Base-by-base conservation (phyloP, 148 eudicot species). In the Rhododendron williamsianum region DNA sequence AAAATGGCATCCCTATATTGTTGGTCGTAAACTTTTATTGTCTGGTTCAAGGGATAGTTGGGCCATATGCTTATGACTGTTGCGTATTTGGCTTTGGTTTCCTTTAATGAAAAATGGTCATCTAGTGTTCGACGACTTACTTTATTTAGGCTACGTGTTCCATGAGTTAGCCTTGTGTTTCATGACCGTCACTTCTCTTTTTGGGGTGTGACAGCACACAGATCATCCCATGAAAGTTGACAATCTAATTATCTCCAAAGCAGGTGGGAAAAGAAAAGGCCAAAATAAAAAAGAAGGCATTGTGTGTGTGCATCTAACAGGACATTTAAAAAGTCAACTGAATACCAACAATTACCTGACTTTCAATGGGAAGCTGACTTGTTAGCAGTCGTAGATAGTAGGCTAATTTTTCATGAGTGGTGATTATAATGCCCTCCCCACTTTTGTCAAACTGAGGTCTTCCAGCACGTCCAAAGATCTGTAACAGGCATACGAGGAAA, bases 401-500 rank as follows among this genome's bases (percentile, higher is more conserved):
- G 79, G 98, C 92, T 86, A 97, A 89, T 86, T 97, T 97, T 82
- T 97, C 98, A 90, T 95, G 98, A 82, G 89, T 88, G 15, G 99
- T 97, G 86, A 97, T 95, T 85, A 97, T 97, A 89, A 97, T 95
- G 89, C 99, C 99, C 91, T 97, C 99, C 82, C 99, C 99, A 86
- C 99, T 97, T 91, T 93, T 95, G 91, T 97, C 99, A 91, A 94
- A 97, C 86, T 97, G 99, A 81, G 99, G 99, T 87, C 99, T 94
- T 86, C 99, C 99, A 84, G 99, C 99, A 84, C 99, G 98, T 80
- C 99, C 99, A 90, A 97, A 97, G 56, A 97, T 97, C 99, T 97
- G 87, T 18, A 88, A 71, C 30, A 88, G n/a, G 38, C 56, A 41
- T 51, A 54, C 46, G 43, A 81, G 16, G 48, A 84, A 3, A 52